Evolutionary conservation across 805 yeast genomes (phyloP).

Genomic region (Myxozyma nipponensis): DNA sequence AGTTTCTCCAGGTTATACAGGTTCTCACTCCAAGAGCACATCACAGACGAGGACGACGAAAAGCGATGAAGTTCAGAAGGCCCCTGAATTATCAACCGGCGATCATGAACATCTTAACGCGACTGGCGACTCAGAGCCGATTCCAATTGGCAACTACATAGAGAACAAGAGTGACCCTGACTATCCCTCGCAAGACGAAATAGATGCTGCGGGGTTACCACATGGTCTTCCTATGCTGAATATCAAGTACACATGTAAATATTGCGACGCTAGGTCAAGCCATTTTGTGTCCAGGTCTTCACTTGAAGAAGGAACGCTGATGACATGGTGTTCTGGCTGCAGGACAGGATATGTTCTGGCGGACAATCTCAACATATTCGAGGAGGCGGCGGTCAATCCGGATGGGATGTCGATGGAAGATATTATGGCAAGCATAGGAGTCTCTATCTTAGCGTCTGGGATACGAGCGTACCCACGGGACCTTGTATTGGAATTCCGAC

Average conservation of each 20-base stretch:
- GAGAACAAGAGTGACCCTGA: conserved; percentile 14
- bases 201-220: conserved; percentile 14
- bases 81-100: too few species aligned
- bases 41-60: too few species aligned
- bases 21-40: too few species aligned
- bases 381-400: conserved; percentile 1
- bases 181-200: conserved; percentile 22
- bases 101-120: too few species aligned
- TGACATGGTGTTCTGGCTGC: conserved; percentile 14
- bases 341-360: conserved; percentile 7
- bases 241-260: conserved; percentile 8
- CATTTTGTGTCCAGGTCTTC: conserved; percentile 20
- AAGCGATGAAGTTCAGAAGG: too few species aligned
- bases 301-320: conserved; percentile 18
- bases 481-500: conserved; percentile 18
- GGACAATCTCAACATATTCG: conserved; percentile 16
- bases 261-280: conserved; percentile 15
- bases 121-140: neutral
- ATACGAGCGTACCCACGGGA: conserved; percentile 13
- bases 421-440: conserved; percentile 7
- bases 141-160: neutral
- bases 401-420: conserved; percentile 4
- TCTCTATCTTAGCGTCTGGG: conserved; percentile 3
- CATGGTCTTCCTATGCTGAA: neutral
- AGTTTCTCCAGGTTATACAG: too few species aligned